phyloP scores from a whole-genome alignment of 495 filamentous ascomycete species.

The Daldinia bambusicola region DNA sequence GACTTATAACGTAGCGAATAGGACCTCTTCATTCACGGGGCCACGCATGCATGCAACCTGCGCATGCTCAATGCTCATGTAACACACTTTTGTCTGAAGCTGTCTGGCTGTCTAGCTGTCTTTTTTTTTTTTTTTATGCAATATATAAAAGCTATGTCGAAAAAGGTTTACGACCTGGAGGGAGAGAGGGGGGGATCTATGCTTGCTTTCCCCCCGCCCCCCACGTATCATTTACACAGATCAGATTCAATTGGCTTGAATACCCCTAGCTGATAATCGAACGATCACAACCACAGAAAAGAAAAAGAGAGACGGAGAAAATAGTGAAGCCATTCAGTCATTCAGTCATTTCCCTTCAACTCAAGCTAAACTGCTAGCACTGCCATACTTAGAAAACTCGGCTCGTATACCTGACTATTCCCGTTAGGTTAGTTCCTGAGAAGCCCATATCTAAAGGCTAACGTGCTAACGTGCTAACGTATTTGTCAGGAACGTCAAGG shows the following conservation, averaged over 20 bases:
- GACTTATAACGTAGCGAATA: conserved; percentile 24
- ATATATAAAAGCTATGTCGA: not conserved
- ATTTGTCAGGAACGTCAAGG: conserved; percentile 3
- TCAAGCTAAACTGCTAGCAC: not conserved
- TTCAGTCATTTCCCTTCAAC: not conserved
- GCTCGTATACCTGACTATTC: not conserved
- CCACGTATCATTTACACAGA: not conserved
- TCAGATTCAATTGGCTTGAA: not conserved
- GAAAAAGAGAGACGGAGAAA: not conserved
- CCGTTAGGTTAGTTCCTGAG: too few relatives aligned
- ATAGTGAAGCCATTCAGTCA: too few relatives aligned
- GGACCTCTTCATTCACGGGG: not conserved
- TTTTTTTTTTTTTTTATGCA: not conserved
- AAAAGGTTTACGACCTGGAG: too few relatives aligned
- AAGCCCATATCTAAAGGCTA: too few relatives aligned
- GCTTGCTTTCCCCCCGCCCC: too few relatives aligned
- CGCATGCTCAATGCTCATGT: not conserved
- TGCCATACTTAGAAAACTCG: not conserved
- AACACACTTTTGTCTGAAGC: not conserved
- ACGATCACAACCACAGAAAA: not conserved
- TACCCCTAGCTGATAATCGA: not conserved
- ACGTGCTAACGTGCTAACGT: too few relatives aligned
- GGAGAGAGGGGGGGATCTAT: too few relatives aligned
- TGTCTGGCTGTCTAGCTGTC: too few relatives aligned
- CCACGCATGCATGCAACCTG: conserved; percentile 20